Evolutionary conservation across 1,139 yeast species (phyloP).

Genomic region (Zygosaccharomyces sapae): DNA sequence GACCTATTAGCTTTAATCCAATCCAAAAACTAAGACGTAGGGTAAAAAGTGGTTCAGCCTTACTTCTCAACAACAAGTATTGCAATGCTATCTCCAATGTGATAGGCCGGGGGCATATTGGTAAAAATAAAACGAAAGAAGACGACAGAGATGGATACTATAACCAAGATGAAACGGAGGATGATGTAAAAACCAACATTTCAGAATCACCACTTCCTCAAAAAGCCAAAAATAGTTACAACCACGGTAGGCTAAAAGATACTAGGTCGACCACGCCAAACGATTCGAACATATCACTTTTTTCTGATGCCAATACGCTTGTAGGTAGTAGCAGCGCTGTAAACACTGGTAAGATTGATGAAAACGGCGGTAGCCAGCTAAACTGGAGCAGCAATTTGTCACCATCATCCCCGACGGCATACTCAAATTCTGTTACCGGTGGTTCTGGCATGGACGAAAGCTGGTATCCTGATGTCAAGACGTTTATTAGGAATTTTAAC

Average conservation of each 20-base stretch:
- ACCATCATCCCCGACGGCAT: conserved; percentile 7
- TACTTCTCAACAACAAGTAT: conserved; percentile 2
- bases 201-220: background rate
- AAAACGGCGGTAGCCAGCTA: background rate
- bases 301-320: conserved; percentile 14
- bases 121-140: background rate
- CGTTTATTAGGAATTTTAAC: conserved; percentile 48
- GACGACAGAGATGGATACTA: background rate
- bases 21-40: conserved; percentile 5
- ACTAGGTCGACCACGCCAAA: background rate
- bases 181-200: background rate
- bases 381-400: background rate
- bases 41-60: conserved; percentile 2
- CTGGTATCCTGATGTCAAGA: conserved; percentile 16
- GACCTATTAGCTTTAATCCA: conserved; percentile 1
- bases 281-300: conserved; percentile 9
- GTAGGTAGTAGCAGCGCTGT: conserved; percentile 6
- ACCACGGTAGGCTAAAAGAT: background rate
- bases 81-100: conserved; percentile 1
- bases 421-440: background rate
- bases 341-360: background rate
- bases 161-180: background rate
- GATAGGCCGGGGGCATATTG: conserved; percentile 3
- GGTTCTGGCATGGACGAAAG: background rate
- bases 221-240: background rate